phyloP scores from a whole-genome alignment of 2,329 filamentous ascomycete genomes.

The Talaromyces rugulosus region DNA sequence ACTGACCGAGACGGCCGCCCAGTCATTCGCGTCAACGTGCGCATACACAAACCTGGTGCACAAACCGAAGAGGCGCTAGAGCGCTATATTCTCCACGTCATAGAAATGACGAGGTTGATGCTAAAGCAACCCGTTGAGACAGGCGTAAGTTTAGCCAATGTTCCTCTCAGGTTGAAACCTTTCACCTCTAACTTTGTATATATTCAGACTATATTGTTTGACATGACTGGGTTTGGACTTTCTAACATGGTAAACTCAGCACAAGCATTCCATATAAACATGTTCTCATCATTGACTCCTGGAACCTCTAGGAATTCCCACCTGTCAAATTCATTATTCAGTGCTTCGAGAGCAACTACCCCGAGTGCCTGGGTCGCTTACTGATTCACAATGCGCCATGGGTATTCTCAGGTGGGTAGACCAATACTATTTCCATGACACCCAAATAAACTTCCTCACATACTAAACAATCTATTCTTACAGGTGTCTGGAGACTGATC shows the following conservation, averaged over 20 bases:
- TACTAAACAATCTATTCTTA: neutral
- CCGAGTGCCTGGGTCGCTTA: neutral
- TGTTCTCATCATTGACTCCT: neutral
- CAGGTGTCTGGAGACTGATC: neutral
- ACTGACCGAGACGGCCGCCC: constrained; percentile 33
- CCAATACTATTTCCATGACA: neutral
- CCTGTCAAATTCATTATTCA: constrained; percentile 1
- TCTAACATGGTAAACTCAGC: neutral
- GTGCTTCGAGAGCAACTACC: neutral
- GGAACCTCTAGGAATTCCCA: neutral
- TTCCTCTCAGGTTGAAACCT: neutral
- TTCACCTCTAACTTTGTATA: neutral
- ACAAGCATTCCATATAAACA: neutral
- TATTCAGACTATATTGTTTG: neutral
- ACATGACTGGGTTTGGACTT: neutral
- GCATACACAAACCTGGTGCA: constrained; percentile 28
- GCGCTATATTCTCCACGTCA: constrained; percentile 37
- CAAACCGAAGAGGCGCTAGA: constrained; percentile 34
- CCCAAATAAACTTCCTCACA: neutral
- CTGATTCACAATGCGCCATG: neutral
- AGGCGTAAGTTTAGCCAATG: constrained; percentile 11
- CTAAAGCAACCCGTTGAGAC: constrained; percentile 20
- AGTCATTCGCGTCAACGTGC: constrained; percentile 34
- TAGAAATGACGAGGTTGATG: constrained; percentile 33
- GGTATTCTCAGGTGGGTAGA: neutral